These are phyloP conservation scores for Penicillium italicum DNA, from an alignment of 2,329 filamentous ascomycete species.

Conservation along the genomic window DNA sequence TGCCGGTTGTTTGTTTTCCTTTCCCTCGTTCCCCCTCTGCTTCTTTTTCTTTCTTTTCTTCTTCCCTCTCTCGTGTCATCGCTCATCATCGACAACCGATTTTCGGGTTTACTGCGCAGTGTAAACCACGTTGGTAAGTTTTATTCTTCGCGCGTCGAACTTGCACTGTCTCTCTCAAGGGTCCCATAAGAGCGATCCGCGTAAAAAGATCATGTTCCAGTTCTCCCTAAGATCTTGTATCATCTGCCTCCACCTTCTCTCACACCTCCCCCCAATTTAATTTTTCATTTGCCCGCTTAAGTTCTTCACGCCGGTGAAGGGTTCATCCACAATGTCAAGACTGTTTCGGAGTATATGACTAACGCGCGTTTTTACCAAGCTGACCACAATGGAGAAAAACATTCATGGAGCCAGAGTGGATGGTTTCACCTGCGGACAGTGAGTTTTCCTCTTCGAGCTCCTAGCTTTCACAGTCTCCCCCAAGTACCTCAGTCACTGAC, in stretches of 20 bases:
- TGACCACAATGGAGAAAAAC: neutral
- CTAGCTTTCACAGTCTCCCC: neutral
- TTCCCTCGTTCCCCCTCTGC: neutral
- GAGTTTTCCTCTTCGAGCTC: slow-evolving; percentile 13
- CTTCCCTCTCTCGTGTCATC: neutral
- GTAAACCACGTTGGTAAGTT: neutral
- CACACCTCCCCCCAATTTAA: neutral
- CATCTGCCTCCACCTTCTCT: neutral
- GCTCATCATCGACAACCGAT: neutral
- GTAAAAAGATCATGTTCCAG: neutral
- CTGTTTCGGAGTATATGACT: neutral
- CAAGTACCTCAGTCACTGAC: neutral
- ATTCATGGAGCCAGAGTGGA: neutral
- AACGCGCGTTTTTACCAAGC: neutral
- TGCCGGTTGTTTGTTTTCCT: neutral
- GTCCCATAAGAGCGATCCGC: neutral
- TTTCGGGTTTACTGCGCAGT: neutral
- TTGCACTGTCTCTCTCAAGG: neutral
- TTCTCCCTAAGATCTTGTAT: neutral
- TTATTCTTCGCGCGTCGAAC: neutral
- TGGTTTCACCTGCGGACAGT: slow-evolving; percentile 27
- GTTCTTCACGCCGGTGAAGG: neutral
- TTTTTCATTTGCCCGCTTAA: neutral
- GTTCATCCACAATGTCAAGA: no score
- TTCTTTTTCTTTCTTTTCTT: neutral